A percentile compares a stretch with the other conserved stretches of the same genome.
phyloP scores from a whole-genome alignment of 1,139 yeast species.

The Geotrichum klebahnii region DNA sequence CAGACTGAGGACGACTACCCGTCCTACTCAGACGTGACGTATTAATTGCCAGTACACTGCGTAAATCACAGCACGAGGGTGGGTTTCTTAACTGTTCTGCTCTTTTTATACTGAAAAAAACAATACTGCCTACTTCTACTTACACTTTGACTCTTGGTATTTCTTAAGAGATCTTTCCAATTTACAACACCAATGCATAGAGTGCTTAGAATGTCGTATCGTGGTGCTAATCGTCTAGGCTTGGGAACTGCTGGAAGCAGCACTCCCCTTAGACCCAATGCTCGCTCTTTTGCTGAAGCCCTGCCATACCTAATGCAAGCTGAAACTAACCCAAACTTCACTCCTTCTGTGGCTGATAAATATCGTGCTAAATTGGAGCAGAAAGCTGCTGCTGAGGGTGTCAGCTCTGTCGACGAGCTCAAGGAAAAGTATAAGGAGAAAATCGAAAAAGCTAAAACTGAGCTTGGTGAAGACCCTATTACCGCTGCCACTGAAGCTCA shows the following conservation, averaged over 20 bases:
- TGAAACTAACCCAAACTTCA: constrained; percentile 10
- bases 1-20: constrained; percentile 26
- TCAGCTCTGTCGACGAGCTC: constrained; percentile 55
- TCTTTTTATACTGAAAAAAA: background rate
- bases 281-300: constrained; percentile 14
- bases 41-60: constrained; percentile 1
- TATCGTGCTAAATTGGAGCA: constrained; percentile 47
- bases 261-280: constrained; percentile 7
- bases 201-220: constrained; percentile 14
- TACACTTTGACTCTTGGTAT: background rate
- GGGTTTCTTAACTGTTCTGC: background rate
- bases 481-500: constrained; percentile 20
- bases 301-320: constrained; percentile 15
- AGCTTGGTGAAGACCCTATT: constrained; percentile 30
- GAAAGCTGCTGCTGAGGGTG: constrained; percentile 47
- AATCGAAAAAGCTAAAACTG: constrained; percentile 53
- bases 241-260: constrained; percentile 9
- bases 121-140: background rate
- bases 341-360: constrained; percentile 25
- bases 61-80: constrained; percentile 3
- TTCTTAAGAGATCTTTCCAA: constrained; percentile 1
- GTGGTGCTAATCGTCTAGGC: constrained; percentile 11
- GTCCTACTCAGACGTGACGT: constrained; percentile 12
- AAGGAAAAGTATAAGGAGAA: constrained; percentile 51
- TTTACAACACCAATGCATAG: constrained; percentile 10